Evolutionary conservation across 192 early-diverging fungal species (phyloP), one percentile per base, ranked within the genome.

Genomic region (Chytriomyces confervae): DNA sequence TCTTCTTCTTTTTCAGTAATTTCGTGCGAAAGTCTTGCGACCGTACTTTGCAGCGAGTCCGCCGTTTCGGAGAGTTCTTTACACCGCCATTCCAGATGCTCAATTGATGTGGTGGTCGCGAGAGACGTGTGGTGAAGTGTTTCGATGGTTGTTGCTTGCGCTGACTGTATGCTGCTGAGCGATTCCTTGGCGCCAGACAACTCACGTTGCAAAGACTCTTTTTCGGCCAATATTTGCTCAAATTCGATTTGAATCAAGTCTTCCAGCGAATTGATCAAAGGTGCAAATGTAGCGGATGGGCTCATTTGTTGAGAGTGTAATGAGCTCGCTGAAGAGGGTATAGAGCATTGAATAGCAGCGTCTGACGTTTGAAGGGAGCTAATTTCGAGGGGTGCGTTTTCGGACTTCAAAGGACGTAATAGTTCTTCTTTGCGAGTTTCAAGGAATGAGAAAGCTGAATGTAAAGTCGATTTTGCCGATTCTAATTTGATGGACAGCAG

Each of bases 311-410:
- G 11, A 64, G 23, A 24, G n/a, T 20, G 20, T 5, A 20, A 60
- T 60, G 57, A 16, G 18, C 20, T 60, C 7, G 20, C 57, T 60
- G 16, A 16, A n/a, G 16, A 20, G 57, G 20, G 16, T 60, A 60
- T 60, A 20, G 16, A n/a, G 62, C 62, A 64, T 24, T 64, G 62
- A 27, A 64, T 64, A 44, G n/a, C 62, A 64, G 36, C 62, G 62
- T 64, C n/a, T 16, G 18, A 60, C 20, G 57, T 60, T 60, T 60
- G 18, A 16, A 5, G 18, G 16, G 57, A 60, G 1, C 5, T 20
- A 60, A 20, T 60, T n/a, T 16, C 16, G 20, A 20, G 18, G 5
- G 57, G 18, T 6, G 16, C 7, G 20, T 36, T 36, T 36, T 36
- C 36, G 36, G 36, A 36, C 2, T 36, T 36, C 4, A 0, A 36